Base-by-base conservation (phyloP, 2,329 filamentous ascomycete species). In the Aureobasidium pullulans region DNA sequence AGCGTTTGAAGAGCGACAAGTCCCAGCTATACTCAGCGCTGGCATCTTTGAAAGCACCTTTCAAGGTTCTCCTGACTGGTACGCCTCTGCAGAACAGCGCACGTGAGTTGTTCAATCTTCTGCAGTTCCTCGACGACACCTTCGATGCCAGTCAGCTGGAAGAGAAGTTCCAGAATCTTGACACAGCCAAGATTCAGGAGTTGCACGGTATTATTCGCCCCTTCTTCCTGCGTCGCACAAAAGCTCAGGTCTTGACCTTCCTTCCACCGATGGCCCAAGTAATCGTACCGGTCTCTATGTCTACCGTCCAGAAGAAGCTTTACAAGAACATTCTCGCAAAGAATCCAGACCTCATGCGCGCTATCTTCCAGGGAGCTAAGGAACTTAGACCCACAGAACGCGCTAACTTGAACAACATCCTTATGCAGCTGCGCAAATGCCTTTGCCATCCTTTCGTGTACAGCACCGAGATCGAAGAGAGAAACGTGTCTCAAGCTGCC, bases 401-500 rank as follows among this genome's bases (percentile, higher is more conserved):
- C 6, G 86, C 89, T 43, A 93, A 85, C 63, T 75, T 97, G 60
- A 96, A 88, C 79, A 99, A 99, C 66, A 96, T 99, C 40, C 74
- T 99, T 44, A 90, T 96, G 83, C 94, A 99, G 71, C 80, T 99
- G 16, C 85, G 94, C 16, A 97, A 96, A 71, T 96, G 90, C 64
- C 79, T 99, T 1, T 96, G 93, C 64, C 95, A 99, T 72, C 94
- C 95, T 0, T 99, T 97, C 70, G 85, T 97, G 52, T 99, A 96
- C 77, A 96, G 86, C 67, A 80, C 84, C 42, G 86, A 88, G 23
- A 94, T 99, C 60, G 95, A 99, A 73, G 94, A 99, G 71, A 84
- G 84, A 49, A 82, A 81, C 1, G 77, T 85, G 1, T 79, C 86
- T 58, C 72, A 81, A 1, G 76, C 77, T 6, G 78, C 85, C 3